phyloP scores from a whole-genome alignment of 768 basidiomycete species.

The Cystofilobasidium bisporidii region DNA sequence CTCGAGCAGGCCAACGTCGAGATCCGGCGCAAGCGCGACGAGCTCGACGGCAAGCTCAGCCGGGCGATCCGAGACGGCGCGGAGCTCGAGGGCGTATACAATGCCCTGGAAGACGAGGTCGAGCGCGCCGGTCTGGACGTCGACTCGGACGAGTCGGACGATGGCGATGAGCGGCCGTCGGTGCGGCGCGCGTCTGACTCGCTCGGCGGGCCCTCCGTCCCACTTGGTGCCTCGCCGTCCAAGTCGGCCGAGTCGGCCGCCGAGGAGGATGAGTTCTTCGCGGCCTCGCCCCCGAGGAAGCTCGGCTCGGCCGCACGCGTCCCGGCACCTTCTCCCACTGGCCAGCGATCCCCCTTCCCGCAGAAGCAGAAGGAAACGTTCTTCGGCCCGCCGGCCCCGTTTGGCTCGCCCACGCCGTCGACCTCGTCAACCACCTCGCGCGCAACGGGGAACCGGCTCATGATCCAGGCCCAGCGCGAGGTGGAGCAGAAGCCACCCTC shows the following conservation, averaged over 20 bases:
- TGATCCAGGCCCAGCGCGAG: constrained; percentile 11
- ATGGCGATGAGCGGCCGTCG: constrained; percentile 35
- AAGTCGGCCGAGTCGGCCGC: neutral
- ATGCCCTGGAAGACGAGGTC: constrained; percentile 46
- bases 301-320: neutral
- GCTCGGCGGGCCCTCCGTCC: neutral
- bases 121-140: constrained; percentile 46
- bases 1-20: constrained; percentile 29
- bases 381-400: neutral
- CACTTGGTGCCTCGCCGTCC: neutral
- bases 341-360: neutral
- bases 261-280: neutral
- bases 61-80: constrained; percentile 23
- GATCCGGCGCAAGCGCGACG: constrained; percentile 26
- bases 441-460: constrained; percentile 15
- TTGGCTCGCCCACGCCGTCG: neutral
- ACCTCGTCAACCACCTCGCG: neutral
- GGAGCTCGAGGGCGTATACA: constrained; percentile 46
- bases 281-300: neutral
- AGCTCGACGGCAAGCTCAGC: constrained; percentile 23
- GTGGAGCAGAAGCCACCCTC: neutral
- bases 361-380: neutral
- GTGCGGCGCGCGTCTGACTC: too few species aligned
- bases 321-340: neutral
- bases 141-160: constrained; percentile 49